These are phyloP conservation scores for Ophiostoma sp. DNA, from an alignment of 2,329 filamentous ascomycete genomes.

Conservation along the genomic window DNA sequence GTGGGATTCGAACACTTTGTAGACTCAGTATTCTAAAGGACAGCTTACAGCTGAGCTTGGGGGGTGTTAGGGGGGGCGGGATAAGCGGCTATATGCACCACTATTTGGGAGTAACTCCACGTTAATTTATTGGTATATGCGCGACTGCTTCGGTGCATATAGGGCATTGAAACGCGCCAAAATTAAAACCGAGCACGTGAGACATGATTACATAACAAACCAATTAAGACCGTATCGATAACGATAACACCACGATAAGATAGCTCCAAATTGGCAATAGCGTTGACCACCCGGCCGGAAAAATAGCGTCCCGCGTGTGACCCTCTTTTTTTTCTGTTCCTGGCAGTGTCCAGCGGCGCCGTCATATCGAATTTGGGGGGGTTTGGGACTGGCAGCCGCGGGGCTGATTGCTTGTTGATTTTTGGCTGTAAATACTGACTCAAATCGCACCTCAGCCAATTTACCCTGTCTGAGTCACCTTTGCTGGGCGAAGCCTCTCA, in stretches of 20 bases:
- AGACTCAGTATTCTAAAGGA: conserved; percentile 17
- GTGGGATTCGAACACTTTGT: background rate
- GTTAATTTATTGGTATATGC: background rate
- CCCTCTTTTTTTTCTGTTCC: conserved; percentile 14
- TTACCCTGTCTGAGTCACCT: conserved; percentile 12
- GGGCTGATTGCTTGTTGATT: conserved; percentile 10
- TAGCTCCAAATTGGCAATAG: background rate
- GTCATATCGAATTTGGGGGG: conserved; percentile 7
- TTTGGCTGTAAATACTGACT: conserved; percentile 7
- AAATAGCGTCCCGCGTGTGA: conserved; percentile 20
- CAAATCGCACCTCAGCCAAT: conserved; percentile 3
- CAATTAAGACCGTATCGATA: background rate
- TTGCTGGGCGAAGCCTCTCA: conserved; percentile 6
- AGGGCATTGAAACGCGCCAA: background rate
- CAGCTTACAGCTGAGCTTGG: conserved; percentile 20
- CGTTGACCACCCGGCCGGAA: conserved; percentile 17
- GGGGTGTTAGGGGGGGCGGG: background rate
- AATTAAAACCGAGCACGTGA: background rate
- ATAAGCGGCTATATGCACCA: background rate
- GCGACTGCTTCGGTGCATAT: background rate
- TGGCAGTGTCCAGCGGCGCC: background rate
- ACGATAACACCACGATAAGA: background rate
- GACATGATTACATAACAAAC: background rate
- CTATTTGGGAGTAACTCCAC: background rate
- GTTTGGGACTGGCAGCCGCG: background rate